These are phyloP conservation scores for Nicotiana knightiana DNA, from an alignment of 257 asterid species.

Conservation along the genomic window DNA sequence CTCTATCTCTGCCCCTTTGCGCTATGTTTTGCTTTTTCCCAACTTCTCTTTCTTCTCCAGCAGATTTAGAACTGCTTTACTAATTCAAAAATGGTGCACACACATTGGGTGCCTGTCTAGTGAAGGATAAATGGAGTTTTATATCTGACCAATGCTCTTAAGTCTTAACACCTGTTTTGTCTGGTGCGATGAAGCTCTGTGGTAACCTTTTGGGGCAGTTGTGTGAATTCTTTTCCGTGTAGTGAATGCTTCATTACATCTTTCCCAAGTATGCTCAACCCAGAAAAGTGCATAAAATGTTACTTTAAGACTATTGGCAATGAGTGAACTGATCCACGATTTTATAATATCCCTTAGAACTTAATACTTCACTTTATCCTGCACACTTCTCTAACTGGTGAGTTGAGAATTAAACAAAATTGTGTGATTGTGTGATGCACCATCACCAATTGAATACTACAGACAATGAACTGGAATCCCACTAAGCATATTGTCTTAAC, in stretches of 20 bases:
- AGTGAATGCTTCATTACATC: not conserved
- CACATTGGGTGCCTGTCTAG: not conserved
- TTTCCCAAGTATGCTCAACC: not conserved
- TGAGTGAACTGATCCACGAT: not conserved
- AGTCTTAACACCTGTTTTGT: not conserved
- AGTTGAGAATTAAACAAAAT: not conserved
- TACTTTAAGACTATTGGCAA: not conserved
- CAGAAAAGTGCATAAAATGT: not conserved
- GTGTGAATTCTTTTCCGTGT: not conserved
- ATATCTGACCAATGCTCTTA: not conserved
- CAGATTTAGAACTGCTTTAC: not conserved
- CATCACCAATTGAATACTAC: not conserved
- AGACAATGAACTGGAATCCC: not conserved
- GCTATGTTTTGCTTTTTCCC: not conserved
- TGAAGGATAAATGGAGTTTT: not conserved
- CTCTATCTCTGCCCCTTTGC: not conserved
- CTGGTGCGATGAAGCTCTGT: not conserved
- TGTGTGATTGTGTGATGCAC: not conserved
- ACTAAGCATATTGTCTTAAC: not conserved
- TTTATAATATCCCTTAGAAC: not conserved
- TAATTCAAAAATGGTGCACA: not conserved
- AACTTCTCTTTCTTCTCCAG: not conserved
- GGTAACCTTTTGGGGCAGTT: not conserved
- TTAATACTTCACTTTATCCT: constrained; percentile 2
- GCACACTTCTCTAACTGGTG: not conserved